Base-by-base conservation (phyloP, 179 eudicot species). In the Spergularia azorica region DNA sequence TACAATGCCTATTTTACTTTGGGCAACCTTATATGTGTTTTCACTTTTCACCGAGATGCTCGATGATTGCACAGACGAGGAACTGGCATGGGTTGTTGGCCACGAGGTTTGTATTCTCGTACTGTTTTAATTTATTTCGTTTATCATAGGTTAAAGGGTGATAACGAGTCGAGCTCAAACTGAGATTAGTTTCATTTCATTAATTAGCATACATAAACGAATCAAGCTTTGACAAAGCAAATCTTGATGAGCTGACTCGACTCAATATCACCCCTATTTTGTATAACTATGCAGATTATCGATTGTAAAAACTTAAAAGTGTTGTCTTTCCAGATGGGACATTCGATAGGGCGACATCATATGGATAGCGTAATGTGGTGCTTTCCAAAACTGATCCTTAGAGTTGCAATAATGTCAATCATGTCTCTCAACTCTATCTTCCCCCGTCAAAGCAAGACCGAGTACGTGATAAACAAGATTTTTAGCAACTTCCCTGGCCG, bases 71-170 rank as follows among this genome's bases (percentile, higher is more conserved):
- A 56, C 63, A 38, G 75, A 71, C 36, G 75, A 71, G 10, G 75
- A 71, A 71, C 9, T 70, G 3, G 74, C 74, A 2, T 15, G 5
- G 15, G 3, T 26, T 15, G 7, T 70, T 32, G 74, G 20, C 10
- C 74, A 70, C 16, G 74, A 70, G 74, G 74, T 70, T n/a, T 1
- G 74, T 13, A 48, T 21, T 21, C 67, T 36, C 17, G 67, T 18
- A 13, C 10, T 7, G 6, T 43, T 7, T 4, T 43, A 43, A 1
- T 26, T 43, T 4, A 43, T 7, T 43, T 43, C 48, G 48, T 43
- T 26, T 26, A 26, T 26, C 1, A 26, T 43, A 43, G 48, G 48
- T 5, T 43, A 5, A 4, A 43, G 48, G 48, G 8, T 43, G 0
- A 43, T 43, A 43, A 43, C 8, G 48, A 43, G 48, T 43, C 48